Conservation (phyloP, 805 yeast genomes). For the Kregervanrija fluxuum region DNA sequence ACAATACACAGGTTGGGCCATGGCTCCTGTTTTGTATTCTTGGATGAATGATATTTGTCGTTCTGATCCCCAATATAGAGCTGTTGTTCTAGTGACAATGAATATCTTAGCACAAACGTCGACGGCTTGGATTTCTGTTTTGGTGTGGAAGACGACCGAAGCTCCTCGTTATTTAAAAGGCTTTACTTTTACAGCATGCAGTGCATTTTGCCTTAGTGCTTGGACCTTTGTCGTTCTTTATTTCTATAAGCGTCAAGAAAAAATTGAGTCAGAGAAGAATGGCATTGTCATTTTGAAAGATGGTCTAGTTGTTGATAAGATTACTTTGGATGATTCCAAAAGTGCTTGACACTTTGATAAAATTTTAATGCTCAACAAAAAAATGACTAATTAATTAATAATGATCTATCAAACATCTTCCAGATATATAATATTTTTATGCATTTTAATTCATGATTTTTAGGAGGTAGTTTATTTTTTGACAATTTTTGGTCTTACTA, state of each 20-base stretch:
- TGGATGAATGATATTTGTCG: slow-evolving; percentile 45
- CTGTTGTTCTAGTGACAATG: slow-evolving; percentile 31
- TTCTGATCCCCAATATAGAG: slow-evolving; percentile 35
- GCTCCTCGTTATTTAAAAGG: slow-evolving; percentile 33
- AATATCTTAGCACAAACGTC: slow-evolving; percentile 36
- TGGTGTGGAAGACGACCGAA: slow-evolving; percentile 36
- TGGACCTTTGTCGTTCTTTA: slow-evolving; percentile 13
- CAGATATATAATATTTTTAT: too few relatives aligned
- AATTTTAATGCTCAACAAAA: too few relatives aligned
- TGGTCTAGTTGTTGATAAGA: neutral
- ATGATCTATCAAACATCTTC: too few relatives aligned
- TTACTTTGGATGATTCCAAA: too few relatives aligned
- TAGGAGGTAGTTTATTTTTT: too few relatives aligned
- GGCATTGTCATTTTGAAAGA: slow-evolving; percentile 43
- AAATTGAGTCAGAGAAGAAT: slow-evolving; percentile 35
- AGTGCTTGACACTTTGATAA: too few relatives aligned
- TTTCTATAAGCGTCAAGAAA: slow-evolving; percentile 48
- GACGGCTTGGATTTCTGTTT: slow-evolving; percentile 34
- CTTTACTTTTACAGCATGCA: slow-evolving; percentile 19
- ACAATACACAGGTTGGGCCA: slow-evolving; percentile 46
- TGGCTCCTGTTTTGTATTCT: slow-evolving; percentile 43
- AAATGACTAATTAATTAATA: too few relatives aligned
- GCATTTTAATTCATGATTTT: too few relatives aligned
- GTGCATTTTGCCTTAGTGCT: slow-evolving; percentile 22
- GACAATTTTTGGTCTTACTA: too few relatives aligned